Percentiles rank a stretch among this genome's conserved stretches.
Evolutionary conservation across 495 filamentous ascomycete genomes (phyloP).

Genomic region (Paragyromitra xinjiangensis): DNA sequence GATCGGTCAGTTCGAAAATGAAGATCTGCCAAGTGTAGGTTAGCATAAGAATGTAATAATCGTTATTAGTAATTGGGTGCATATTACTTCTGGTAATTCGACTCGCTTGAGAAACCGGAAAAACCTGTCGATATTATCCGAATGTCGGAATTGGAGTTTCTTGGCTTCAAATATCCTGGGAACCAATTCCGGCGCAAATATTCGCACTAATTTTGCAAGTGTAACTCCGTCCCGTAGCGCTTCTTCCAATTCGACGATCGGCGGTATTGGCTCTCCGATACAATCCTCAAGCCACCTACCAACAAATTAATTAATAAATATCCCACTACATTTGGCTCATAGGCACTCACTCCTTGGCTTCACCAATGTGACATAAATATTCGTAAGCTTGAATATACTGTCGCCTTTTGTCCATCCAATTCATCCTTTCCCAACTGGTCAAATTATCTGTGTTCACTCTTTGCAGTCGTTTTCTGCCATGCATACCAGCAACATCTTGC

Average conservation of each 20-base stretch:
- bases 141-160: constrained; percentile 91
- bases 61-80: neutral
- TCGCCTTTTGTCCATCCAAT: constrained; percentile 98
- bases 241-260: constrained; percentile 96
- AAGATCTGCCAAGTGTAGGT: constrained; percentile 67
- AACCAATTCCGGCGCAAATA: constrained; percentile 77
- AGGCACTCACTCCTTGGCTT: constrained; percentile 78
- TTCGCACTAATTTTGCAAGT: constrained; percentile 93
- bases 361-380: constrained; percentile 98
- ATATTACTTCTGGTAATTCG: constrained; percentile 79
- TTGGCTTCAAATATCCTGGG: constrained; percentile 84
- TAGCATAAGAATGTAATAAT: constrained; percentile 21
- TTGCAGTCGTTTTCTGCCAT: constrained; percentile 84
- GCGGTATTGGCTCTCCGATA: constrained; percentile 85
- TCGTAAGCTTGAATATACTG: constrained; percentile 98
- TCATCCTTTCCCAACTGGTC: constrained; percentile 79
- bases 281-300: constrained; percentile 89
- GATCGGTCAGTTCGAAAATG: constrained; percentile 94
- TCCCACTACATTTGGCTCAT: neutral
- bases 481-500: constrained; percentile 85
- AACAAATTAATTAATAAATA: constrained; percentile 20
- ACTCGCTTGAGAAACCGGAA: constrained; percentile 92
- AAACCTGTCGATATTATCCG: constrained; percentile 94
- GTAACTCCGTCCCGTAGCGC: constrained; percentile 92
- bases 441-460: constrained; percentile 69